Base-by-base conservation (phyloP, 331 rosid species). In the Stylosanthes scabra region DNA sequence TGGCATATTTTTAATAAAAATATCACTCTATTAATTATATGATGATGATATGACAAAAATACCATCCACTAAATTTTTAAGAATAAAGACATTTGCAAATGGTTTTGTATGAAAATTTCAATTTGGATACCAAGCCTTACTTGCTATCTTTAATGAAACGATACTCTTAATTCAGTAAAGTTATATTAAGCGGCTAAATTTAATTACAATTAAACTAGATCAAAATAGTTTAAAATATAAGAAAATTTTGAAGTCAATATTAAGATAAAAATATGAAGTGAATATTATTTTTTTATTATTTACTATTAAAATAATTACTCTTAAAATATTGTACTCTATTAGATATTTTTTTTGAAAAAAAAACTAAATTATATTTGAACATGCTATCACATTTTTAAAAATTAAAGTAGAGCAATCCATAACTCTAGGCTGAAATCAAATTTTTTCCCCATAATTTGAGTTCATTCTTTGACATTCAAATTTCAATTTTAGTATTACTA, bases 21-120 rank as follows among this genome's bases (percentile, higher is more conserved):
- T 6, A 49, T 49, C 44, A 7, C 3, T 0, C 28, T 1, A 1
- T 5, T 0, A 31, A 7, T 5, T 0, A 14, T 1, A 1, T 3
- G 25, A 20, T 3, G 25, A 20, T 20, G 59, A 9, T 29, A 25
- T 65, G 81, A 71, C 84, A 9, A 78, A 20, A 75, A 6, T 9
- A 16, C 57, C 82, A 86, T 56, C 47, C 2, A 14, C 28, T 6
- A 6, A 5, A 3, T 8, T 44, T 9, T 58, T 5, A 46, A 44
- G 31, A 49, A 62, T 11, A 8, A 41, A 45, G 63, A 58, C 77
- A 31, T n/a, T n/a, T n/a, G n/a, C n/a, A n/a, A n/a, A n/a, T n/a
- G n/a, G n/a, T n/a, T n/a, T n/a, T n/a, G n/a, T n/a, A n/a, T n/a
- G n/a, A n/a, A n/a, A n/a, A n/a, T n/a, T n/a, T n/a, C n/a, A 20